Base-by-base conservation (phyloP, 2,329 filamentous ascomycete genomes). In the Fusarium continuum region DNA sequence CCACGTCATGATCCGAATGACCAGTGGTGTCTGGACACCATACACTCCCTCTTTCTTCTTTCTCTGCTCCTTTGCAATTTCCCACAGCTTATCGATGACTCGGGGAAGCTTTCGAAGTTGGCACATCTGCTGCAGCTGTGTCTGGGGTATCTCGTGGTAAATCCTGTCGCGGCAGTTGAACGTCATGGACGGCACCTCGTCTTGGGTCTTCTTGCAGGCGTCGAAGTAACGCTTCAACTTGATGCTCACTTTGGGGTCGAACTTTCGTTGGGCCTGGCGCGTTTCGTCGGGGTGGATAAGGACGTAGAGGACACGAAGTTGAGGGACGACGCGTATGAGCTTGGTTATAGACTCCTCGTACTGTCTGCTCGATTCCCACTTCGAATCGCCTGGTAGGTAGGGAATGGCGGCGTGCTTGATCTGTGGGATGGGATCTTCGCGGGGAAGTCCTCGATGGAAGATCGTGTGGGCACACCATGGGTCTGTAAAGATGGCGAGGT, bases 1-100 rank as follows among this genome's bases (percentile, higher is more conserved):
- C 51, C 51, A 55, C 2, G 51, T 35, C 51, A 55, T 55, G 4
- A 55, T 8, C 10, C 51, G 35, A 23, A 55, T 14, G 4, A 10
- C 17, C 28, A 41, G 20, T 8, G n/a, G 43, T 5, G 35, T 43
- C 11, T 20, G n/a, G 9, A 19, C 14, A 4, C 38, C 38, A 17
- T 41, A 16, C 9, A 7, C 14, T 4, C 4, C 6, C 39, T 29
- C 7, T 17, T 9, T 7, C n/a, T 41, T 13, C 20, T n/a, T 14
- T 3, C 22, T n/a, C 10, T 29, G 23, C 9, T 4, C 4, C 5
- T 41, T 23, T 4, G 25, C 9, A n/a, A 28, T n/a, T 10, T 41
- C 13, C 20, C 22, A 7, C 22, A 41, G 14, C 25, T 19, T 13
- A 4, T 26, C 8, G 1, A 17, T 10, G 3, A 28, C 11, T 3